phyloP scores from a whole-genome alignment of 108 stramenopile genomes.

The Chaetoceros muelleri region DNA sequence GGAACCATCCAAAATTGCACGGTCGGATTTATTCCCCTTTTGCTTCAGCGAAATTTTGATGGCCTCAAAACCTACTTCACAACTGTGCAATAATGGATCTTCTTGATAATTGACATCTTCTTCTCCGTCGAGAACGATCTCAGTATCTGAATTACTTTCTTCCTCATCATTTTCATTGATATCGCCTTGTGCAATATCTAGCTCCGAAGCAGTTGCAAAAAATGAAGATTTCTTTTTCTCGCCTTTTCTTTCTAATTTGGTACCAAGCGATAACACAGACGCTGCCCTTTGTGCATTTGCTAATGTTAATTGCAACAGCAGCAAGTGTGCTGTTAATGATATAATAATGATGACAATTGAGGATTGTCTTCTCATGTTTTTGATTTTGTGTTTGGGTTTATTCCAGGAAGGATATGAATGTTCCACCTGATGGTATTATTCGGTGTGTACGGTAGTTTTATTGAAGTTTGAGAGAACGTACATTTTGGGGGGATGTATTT shows the following conservation, averaged over 20 bases:
- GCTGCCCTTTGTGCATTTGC: neutral
- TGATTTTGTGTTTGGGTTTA: no score
- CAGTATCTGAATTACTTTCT: neutral
- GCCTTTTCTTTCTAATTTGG: neutral
- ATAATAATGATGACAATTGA: no score
- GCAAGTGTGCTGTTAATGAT: no score
- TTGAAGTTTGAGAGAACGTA: no score
- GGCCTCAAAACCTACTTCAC: constrained; percentile 56
- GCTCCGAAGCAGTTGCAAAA: neutral
- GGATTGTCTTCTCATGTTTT: no score
- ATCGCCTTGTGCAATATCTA: neutral
- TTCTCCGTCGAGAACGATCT: neutral
- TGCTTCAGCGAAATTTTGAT: constrained; percentile 44
- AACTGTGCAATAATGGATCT: neutral
- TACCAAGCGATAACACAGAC: neutral
- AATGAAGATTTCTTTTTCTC: neutral
- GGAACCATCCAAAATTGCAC: constrained; percentile 64
- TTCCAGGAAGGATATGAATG: no score
- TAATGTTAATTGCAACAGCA: neutral
- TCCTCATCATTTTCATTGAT: neutral
- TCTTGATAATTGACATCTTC: neutral
- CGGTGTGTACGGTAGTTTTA: no score
- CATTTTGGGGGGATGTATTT: no score
- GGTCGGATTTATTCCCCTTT: constrained; percentile 21
- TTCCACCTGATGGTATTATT: no score